Evolutionary conservation across 768 basidiomycete genomes (phyloP).

Genomic region (Auricularia cornea): DNA sequence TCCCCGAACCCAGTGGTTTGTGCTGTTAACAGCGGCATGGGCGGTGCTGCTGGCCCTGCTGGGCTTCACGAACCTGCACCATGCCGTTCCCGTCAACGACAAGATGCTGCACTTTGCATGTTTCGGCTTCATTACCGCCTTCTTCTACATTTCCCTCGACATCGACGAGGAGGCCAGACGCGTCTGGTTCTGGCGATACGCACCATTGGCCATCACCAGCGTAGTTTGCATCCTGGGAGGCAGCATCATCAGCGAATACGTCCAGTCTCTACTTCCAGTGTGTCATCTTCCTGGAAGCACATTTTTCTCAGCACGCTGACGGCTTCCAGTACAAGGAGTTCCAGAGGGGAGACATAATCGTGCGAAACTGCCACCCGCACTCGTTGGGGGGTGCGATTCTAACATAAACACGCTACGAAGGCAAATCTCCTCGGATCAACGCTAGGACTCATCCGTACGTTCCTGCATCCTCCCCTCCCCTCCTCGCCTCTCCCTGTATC

Average conservation of each 20-base stretch:
- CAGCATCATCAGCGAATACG: slow-evolving; percentile 72
- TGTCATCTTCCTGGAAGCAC: not conserved
- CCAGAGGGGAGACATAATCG: slow-evolving; percentile 63
- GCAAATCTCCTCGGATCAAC: slow-evolving; percentile 72
- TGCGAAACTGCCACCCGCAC: slow-evolving; percentile 24
- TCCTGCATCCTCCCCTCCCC: no score
- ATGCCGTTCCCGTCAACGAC: slow-evolving; percentile 62
- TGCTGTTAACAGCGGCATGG: slow-evolving; percentile 57
- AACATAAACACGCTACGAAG: no score
- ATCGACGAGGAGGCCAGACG: slow-evolving; percentile 79
- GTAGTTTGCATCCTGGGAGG: slow-evolving; percentile 73
- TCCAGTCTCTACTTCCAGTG: slow-evolving; percentile 71
- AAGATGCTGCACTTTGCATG: slow-evolving; percentile 75
- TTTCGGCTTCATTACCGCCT: slow-evolving; percentile 62
- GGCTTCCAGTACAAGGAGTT: slow-evolving; percentile 55
- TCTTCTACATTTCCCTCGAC: slow-evolving; percentile 84
- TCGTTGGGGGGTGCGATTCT: no score
- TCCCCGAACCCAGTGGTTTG: slow-evolving; percentile 67
- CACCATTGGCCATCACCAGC: slow-evolving; percentile 56
- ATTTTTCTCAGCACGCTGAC: not conserved
- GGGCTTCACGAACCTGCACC: slow-evolving; percentile 66
- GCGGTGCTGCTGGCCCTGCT: slow-evolving; percentile 66
- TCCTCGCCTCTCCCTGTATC: not conserved
- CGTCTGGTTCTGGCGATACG: slow-evolving; percentile 82
- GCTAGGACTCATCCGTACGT: slow-evolving; percentile 52